phyloP scores from a whole-genome alignment of 2,329 filamentous ascomycete genomes.

The Cladosporium cucumerinum region DNA sequence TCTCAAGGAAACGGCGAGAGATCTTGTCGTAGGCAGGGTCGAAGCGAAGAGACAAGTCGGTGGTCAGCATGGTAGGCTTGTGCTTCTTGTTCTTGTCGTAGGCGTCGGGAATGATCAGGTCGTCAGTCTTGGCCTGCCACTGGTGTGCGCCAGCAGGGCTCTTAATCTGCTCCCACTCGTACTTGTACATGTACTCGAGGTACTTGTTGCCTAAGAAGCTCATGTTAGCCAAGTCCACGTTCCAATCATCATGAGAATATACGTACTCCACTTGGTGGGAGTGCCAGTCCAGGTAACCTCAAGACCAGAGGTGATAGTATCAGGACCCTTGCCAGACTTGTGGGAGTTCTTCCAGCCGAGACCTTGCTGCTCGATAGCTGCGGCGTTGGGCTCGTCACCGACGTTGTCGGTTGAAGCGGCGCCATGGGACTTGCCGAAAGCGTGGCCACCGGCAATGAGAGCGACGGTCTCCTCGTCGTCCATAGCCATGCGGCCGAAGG shows the following conservation, averaged over 20 bases:
- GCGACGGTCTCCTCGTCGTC: slow-evolving; percentile 78
- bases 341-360: slow-evolving; percentile 68
- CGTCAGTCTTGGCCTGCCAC: slow-evolving; percentile 69
- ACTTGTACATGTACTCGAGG: slow-evolving; percentile 74
- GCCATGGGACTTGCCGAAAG: slow-evolving; percentile 78
- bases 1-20: slow-evolving; percentile 63
- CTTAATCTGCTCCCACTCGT: slow-evolving; percentile 74
- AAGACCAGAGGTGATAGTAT: slow-evolving; percentile 72
- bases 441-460: slow-evolving; percentile 73
- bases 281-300: slow-evolving; percentile 78
- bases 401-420: slow-evolving; percentile 63
- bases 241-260: too few relatives aligned
- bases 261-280: slow-evolving; percentile 65
- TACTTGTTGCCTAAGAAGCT: slow-evolving; percentile 53
- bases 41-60: slow-evolving; percentile 67
- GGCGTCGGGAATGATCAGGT: slow-evolving; percentile 66
- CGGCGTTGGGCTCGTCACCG: slow-evolving; percentile 64
- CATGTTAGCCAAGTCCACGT: background rate
- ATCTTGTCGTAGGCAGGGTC: slow-evolving; percentile 75
- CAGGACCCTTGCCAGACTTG: slow-evolving; percentile 63
- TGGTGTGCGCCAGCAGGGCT: slow-evolving; percentile 73
- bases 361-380: slow-evolving; percentile 63
- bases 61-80: slow-evolving; percentile 72
- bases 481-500: slow-evolving; percentile 79
- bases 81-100: slow-evolving; percentile 69